Evolutionary conservation across 805 yeast species (phyloP).

Genomic region (Hanseniaspora valbyensis): DNA sequence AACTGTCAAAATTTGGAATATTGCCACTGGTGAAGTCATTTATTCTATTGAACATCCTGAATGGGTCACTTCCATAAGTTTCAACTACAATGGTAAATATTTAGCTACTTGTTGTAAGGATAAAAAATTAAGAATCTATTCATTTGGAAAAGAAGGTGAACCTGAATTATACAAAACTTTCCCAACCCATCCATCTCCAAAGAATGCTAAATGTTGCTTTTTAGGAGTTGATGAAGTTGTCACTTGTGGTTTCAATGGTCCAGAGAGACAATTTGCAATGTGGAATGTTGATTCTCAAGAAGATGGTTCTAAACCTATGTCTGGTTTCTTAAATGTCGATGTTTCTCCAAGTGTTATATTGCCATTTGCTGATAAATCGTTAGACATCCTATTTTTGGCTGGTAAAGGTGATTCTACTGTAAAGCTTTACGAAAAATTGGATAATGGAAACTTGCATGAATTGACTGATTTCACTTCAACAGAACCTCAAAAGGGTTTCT

Average conservation of each 20-base stretch:
- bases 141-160: constrained; percentile 52
- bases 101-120: constrained; percentile 87
- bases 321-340: constrained; percentile 78
- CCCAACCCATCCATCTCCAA: constrained; percentile 85
- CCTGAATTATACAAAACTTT: constrained; percentile 64
- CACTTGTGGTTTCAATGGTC: constrained; percentile 86
- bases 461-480: constrained; percentile 81
- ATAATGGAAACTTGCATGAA: constrained; percentile 68
- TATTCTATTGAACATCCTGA: constrained; percentile 77
- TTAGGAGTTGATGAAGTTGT: constrained; percentile 72
- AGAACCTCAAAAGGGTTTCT: constrained; percentile 94
- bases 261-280: constrained; percentile 89
- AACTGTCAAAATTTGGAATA: constrained; percentile 83
- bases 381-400: constrained; percentile 71
- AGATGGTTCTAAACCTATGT: constrained; percentile 59
- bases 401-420: constrained; percentile 98
- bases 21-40: constrained; percentile 59
- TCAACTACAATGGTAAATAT: constrained; percentile 78
- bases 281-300: constrained; percentile 75
- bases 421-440: constrained; percentile 77
- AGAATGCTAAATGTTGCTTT: constrained; percentile 81
- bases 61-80: constrained; percentile 83
- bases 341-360: constrained; percentile 86
- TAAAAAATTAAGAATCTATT: constrained; percentile 85
- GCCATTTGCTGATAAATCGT: constrained; percentile 79